These are phyloP conservation scores for Exophiala sideris DNA, from an alignment of 2,329 filamentous ascomycete species.

Conservation along the genomic window DNA sequence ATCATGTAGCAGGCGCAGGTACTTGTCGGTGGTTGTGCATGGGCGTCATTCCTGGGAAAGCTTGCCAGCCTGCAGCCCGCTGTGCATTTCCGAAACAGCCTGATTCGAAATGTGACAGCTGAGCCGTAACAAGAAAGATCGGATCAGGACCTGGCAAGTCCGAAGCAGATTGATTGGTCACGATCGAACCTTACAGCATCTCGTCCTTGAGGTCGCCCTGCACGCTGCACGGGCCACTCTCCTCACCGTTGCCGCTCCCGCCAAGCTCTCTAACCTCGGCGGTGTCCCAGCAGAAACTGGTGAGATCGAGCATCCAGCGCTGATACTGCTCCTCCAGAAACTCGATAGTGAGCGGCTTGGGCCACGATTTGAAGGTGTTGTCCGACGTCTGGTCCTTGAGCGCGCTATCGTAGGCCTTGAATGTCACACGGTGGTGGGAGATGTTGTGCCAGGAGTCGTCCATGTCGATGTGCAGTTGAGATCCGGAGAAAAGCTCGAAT, in stretches of 20 bases:
- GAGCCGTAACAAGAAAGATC: no score
- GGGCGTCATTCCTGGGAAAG: no score
- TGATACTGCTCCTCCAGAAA: slow-evolving; percentile 28
- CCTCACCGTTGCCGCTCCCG: not conserved
- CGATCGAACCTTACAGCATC: slow-evolving; percentile 11
- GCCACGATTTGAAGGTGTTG: slow-evolving; percentile 25
- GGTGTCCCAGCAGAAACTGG: slow-evolving; percentile 27
- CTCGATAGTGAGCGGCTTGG: slow-evolving; percentile 28
- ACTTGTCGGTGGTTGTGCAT: no score
- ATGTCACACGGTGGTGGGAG: slow-evolving; percentile 27
- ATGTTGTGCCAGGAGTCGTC: slow-evolving; percentile 29
- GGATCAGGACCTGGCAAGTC: not conserved
- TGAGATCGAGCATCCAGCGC: slow-evolving; percentile 26
- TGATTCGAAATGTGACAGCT: not conserved
- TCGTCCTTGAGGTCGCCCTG: slow-evolving; percentile 19
- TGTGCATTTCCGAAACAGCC: not conserved
- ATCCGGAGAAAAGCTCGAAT: slow-evolving; percentile 27
- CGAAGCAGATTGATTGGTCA: not conserved
- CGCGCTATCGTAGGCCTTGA: slow-evolving; percentile 27
- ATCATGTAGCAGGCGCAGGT: no score
- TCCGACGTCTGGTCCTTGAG: slow-evolving; percentile 25
- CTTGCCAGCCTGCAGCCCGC: not conserved
- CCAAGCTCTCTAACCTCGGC: slow-evolving; percentile 27
- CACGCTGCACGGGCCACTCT: slow-evolving; percentile 7
- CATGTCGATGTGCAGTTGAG: slow-evolving; percentile 30